Conservation (phyloP, 2,329 filamentous ascomycete species). For the Fusarium tuaranense region DNA sequence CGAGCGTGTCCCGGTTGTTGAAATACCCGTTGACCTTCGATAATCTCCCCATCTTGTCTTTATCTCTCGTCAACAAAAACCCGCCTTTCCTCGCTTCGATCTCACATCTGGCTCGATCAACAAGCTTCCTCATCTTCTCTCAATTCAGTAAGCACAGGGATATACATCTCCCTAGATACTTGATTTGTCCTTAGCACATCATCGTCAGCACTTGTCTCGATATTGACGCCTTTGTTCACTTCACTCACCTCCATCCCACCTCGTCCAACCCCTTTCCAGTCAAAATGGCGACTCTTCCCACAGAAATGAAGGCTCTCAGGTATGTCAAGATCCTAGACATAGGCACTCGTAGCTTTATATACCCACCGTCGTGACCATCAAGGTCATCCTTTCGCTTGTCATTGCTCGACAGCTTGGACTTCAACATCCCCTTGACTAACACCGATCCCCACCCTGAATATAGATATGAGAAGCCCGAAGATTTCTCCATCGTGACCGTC, state of each 20-base stretch:
- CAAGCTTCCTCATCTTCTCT: not conserved
- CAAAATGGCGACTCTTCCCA: conserved; percentile 57
- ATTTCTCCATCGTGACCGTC: conserved; percentile 70
- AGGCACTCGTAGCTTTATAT: conserved; percentile 10
- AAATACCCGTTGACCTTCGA: conserved; percentile 26
- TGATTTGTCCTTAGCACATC: not conserved
- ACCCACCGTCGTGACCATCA: conserved; percentile 36
- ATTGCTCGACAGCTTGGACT: conserved; percentile 6
- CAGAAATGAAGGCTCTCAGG: conserved; percentile 72
- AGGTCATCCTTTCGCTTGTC: conserved; percentile 18
- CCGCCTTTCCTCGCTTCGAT: conserved; percentile 1
- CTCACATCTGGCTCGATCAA: not conserved
- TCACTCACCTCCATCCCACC: not conserved
- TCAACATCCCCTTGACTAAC: conserved; percentile 16
- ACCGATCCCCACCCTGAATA: conserved; percentile 7
- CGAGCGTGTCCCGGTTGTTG: conserved; percentile 10
- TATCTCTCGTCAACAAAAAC: conserved; percentile 14
- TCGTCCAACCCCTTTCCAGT: not conserved
- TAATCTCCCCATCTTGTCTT: conserved; percentile 9
- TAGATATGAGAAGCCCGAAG: conserved; percentile 71
- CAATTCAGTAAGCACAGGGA: not conserved
- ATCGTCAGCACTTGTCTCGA: not conserved
- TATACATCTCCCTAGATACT: not conserved
- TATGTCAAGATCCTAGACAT: conserved; percentile 48
- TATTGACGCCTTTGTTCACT: not conserved